Conservation (phyloP, 1,139 yeast species). For the Protomyces lactucae-debilis region DNA sequence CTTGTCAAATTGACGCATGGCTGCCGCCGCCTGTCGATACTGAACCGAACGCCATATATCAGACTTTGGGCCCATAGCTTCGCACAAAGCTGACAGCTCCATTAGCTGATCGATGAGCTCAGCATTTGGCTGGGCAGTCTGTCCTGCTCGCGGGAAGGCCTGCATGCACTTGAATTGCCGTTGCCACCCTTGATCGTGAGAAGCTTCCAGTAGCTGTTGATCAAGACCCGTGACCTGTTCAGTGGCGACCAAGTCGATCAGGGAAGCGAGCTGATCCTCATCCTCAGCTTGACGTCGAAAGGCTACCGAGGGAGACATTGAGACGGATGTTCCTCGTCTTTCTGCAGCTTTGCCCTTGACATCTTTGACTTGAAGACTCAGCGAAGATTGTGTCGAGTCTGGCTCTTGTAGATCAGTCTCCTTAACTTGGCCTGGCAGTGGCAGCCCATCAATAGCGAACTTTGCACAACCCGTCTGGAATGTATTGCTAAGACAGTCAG, state of each 20-base stretch:
- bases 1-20: slow-evolving; percentile 38
- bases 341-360: background rate
- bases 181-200: background rate
- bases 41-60: slow-evolving; percentile 46
- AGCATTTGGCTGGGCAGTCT: background rate
- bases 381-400: background rate
- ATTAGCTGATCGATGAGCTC: slow-evolving; percentile 24
- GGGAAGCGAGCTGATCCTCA: background rate
- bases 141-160: background rate
- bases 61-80: slow-evolving; percentile 36
- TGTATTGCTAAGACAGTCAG: background rate
- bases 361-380: background rate
- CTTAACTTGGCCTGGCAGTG: background rate
- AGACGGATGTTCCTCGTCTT: too few species aligned
- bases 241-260: background rate
- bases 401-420: background rate
- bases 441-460: background rate
- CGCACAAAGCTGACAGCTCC: slow-evolving; percentile 43
- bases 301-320: background rate
- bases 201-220: background rate
- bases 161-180: slow-evolving; percentile 3
- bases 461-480: background rate
- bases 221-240: background rate
- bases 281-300: background rate
- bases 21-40: slow-evolving; percentile 48